Evolutionary conservation across 2,329 filamentous ascomycete species (phyloP).

Genomic region (Ophiostoma sp.): DNA sequence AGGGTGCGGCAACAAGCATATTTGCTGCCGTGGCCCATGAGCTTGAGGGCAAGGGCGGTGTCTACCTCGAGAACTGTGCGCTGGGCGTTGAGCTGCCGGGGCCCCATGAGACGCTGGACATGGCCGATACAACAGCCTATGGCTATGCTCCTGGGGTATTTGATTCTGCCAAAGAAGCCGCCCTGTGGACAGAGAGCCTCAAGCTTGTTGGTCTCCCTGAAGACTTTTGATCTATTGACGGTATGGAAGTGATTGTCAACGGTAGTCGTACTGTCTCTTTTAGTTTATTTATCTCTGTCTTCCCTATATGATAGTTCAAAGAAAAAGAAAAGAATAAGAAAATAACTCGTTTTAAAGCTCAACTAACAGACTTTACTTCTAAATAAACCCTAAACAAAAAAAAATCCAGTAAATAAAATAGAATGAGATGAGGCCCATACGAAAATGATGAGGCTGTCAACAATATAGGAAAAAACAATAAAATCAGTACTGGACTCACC

Average conservation of each 20-base stretch:
- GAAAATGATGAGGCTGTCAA: too few relatives aligned
- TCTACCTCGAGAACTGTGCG: constrained; percentile 39
- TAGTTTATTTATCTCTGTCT: too few relatives aligned
- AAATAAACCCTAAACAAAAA: too few relatives aligned
- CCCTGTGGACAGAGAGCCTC: neutral
- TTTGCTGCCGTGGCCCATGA: constrained; percentile 37
- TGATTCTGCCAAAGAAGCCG: neutral
- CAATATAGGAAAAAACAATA: too few relatives aligned
- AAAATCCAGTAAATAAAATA: too few relatives aligned
- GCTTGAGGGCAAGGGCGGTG: constrained; percentile 39
- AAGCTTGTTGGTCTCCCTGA: neutral
- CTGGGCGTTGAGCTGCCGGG: constrained; percentile 28
- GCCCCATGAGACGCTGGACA: neutral
- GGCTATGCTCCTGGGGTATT: neutral
- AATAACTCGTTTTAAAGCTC: too few relatives aligned
- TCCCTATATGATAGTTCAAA: too few relatives aligned
- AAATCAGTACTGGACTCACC: too few relatives aligned
- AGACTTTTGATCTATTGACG: neutral
- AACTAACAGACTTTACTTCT: too few relatives aligned
- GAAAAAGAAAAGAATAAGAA: too few relatives aligned
- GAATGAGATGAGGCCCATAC: too few relatives aligned
- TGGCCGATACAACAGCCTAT: neutral
- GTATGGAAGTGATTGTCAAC: neutral
- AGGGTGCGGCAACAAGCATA: constrained; percentile 41
- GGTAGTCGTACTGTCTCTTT: too few relatives aligned